These are phyloP conservation scores for Corrigiola litoralis DNA, from an alignment of 179 eudicot genomes.

Conservation along the genomic window DNA sequence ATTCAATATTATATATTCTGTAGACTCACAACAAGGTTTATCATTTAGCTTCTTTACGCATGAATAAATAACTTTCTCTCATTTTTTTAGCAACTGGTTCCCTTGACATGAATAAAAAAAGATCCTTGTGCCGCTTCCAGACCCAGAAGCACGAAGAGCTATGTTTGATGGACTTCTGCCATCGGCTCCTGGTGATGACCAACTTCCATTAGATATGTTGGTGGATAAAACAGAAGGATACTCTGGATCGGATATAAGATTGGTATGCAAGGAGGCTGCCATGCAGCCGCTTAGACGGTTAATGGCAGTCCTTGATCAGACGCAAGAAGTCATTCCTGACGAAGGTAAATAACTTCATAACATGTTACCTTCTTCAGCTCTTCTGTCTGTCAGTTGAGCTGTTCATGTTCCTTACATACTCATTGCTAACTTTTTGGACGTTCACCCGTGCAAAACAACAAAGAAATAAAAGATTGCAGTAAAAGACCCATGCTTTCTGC, in stretches of 20 bases:
- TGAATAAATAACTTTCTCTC: background rate
- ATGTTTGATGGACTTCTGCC: slow-evolving; percentile 90
- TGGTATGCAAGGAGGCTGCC: slow-evolving; percentile 98
- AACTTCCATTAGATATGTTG: slow-evolving; percentile 71
- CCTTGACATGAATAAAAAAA: slow-evolving; percentile 40
- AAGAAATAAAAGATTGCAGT: too few species aligned
- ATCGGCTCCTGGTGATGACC: slow-evolving; percentile 34
- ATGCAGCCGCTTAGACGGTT: slow-evolving; percentile 96
- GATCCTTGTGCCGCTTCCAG: slow-evolving; percentile 99
- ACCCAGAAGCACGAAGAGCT: slow-evolving; percentile 84
- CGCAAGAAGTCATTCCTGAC: slow-evolving; percentile 65
- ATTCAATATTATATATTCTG: too few species aligned
- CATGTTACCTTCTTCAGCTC: too few species aligned
- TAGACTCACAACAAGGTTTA: too few species aligned
- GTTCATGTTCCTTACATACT: too few species aligned
- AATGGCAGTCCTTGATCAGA: slow-evolving; percentile 69
- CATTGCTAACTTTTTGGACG: too few species aligned
- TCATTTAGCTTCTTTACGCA: background rate
- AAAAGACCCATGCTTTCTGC: too few species aligned
- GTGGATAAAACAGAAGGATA: slow-evolving; percentile 83
- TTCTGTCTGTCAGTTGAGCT: too few species aligned
- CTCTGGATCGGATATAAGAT: slow-evolving; percentile 93
- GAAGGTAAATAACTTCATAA: slow-evolving; percentile 51
- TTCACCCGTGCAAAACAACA: too few species aligned
- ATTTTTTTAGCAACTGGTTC: background rate